Percentiles rank a stretch among this genome's conserved stretches.
Conservation (phyloP, 495 filamentous ascomycete species). For the Talaromyces wortmannii region DNA sequence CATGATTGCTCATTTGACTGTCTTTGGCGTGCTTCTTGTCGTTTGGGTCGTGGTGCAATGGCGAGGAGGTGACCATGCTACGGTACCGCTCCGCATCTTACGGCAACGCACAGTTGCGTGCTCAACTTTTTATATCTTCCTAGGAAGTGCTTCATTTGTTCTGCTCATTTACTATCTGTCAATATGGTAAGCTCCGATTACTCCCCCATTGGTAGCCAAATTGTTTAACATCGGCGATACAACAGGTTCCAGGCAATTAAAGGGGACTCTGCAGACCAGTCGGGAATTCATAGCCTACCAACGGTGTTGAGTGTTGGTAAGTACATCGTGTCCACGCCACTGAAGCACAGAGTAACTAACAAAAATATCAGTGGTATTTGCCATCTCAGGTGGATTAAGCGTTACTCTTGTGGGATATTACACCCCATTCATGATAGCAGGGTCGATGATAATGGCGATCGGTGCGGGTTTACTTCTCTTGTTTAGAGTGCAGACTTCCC, state of each 20-base stretch:
- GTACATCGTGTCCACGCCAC: background rate
- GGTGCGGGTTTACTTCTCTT: constrained; percentile 55
- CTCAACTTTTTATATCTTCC: constrained; percentile 29
- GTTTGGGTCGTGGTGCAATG: constrained; percentile 38
- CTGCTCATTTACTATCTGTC: constrained; percentile 56
- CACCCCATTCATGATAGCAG: constrained; percentile 50
- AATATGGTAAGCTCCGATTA: constrained; percentile 36
- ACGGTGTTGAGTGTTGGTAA: constrained; percentile 9
- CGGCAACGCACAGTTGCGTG: constrained; percentile 42
- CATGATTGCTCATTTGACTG: constrained; percentile 42
- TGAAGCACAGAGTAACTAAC: background rate
- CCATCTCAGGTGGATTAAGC: constrained; percentile 18
- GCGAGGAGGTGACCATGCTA: constrained; percentile 46
- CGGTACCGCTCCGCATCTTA: constrained; percentile 56
- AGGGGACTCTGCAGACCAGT: constrained; percentile 45
- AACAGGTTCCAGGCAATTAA: constrained; percentile 60
- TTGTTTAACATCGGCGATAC: background rate
- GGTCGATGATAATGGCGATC: constrained; percentile 40
- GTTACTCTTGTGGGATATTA: constrained; percentile 57
- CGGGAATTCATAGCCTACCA: constrained; percentile 30
- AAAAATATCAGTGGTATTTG: constrained; percentile 4
- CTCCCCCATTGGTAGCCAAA: background rate
- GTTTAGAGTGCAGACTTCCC: constrained; percentile 34
- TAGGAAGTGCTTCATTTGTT: constrained; percentile 43
- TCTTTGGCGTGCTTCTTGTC: constrained; percentile 37